These are phyloP conservation scores for Penicillium olsonii DNA, from an alignment of 2,329 filamentous ascomycete species.

Conservation along the genomic window DNA sequence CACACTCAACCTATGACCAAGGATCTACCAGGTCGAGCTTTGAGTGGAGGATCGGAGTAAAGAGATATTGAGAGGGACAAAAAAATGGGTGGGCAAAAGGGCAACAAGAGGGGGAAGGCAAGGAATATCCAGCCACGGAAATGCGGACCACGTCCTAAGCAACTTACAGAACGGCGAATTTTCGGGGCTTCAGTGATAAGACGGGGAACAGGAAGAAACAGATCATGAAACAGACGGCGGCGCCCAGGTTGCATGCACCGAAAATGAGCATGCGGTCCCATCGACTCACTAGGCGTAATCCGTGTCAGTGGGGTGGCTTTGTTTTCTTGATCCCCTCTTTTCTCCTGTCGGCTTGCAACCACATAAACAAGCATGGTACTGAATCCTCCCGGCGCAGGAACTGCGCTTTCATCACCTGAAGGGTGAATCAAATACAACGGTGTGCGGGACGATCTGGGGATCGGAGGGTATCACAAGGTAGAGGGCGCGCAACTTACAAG, in stretches of 20 bases:
- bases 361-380: conserved; percentile 18
- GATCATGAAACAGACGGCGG: conserved; percentile 87
- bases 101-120: neutral
- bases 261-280: conserved; percentile 97
- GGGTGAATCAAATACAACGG: conserved; percentile 19
- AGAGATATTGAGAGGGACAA: conserved; percentile 18
- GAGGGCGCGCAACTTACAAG: conserved; percentile 67
- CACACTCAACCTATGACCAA: conserved; percentile 25
- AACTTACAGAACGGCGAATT: conserved; percentile 97
- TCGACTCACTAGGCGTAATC: conserved; percentile 72
- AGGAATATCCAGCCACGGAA: conserved; percentile 1
- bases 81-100: conserved; percentile 20
- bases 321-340: conserved; percentile 13
- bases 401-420: conserved; percentile 38
- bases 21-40: conserved; percentile 19
- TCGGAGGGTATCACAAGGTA: conserved; percentile 22
- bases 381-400: conserved; percentile 41
- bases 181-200: conserved; percentile 76
- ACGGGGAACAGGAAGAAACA: conserved; percentile 86
- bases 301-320: conserved; percentile 16
- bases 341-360: conserved; percentile 18
- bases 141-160: conserved; percentile 9
- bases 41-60: conserved; percentile 9
- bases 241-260: conserved; percentile 83
- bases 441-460: conserved; percentile 13